A percentile compares a stretch with the other conserved stretches of the same genome.
These are phyloP conservation scores for Fonsecaea nubica DNA, from an alignment of 2,329 filamentous ascomycete genomes.

Conservation along the genomic window DNA sequence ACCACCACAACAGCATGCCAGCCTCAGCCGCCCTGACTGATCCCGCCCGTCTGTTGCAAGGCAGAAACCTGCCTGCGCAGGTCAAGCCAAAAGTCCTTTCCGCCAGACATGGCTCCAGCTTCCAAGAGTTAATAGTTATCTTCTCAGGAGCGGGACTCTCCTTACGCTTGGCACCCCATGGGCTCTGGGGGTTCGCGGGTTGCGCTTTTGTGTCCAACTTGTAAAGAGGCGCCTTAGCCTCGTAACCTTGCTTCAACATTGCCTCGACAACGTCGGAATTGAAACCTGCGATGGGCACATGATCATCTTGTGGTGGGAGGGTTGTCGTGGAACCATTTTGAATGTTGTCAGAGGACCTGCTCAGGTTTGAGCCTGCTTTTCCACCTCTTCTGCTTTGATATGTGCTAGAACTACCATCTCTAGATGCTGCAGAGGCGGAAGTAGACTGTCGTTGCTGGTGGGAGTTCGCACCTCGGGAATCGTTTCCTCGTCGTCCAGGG, in stretches of 20 bases:
- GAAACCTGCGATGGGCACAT: conserved; percentile 53
- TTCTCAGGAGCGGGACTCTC: conserved; percentile 17
- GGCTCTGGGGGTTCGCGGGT: conserved; percentile 41
- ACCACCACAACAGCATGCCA: background rate
- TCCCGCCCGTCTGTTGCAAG: conserved; percentile 45
- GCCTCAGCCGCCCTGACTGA: conserved; percentile 38
- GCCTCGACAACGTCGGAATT: conserved; percentile 52
- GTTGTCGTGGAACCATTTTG: conserved; percentile 29
- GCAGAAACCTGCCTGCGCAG: conserved; percentile 55
- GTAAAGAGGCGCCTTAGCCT: conserved; percentile 48
- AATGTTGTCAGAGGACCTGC: conserved; percentile 25
- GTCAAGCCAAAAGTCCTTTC: conserved; percentile 58
- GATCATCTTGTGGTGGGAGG: conserved; percentile 43
- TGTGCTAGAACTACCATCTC: conserved; percentile 31
- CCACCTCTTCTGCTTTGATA: conserved; percentile 34
- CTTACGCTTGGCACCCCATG: conserved; percentile 56
- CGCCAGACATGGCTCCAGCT: conserved; percentile 57
- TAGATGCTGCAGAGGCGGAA: conserved; percentile 24
- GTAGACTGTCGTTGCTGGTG: conserved; percentile 31
- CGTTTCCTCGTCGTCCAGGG: conserved; percentile 33
- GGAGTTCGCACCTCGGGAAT: conserved; percentile 28
- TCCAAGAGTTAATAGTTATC: conserved; percentile 23
- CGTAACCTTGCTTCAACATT: conserved; percentile 51
- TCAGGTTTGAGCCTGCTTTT: conserved; percentile 25
- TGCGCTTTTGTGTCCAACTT: conserved; percentile 41